Conservation (phyloP, 2,329 filamentous ascomycete genomes). For the Fusarium cyanostomum region DNA sequence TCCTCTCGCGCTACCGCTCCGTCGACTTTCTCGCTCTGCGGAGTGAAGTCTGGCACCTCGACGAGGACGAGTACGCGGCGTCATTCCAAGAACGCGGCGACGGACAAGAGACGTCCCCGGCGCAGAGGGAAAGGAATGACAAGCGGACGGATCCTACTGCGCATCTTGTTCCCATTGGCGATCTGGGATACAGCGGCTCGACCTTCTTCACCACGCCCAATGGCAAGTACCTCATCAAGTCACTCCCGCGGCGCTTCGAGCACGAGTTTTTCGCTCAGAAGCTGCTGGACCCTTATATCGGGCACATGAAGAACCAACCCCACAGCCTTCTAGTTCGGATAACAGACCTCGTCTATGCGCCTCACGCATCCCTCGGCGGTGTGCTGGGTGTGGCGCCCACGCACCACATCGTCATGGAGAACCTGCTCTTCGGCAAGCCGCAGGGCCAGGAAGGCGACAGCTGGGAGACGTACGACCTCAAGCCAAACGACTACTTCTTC, state of each 20-base stretch:
- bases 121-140: constrained; percentile 44
- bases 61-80: constrained; percentile 51
- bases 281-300: constrained; percentile 70
- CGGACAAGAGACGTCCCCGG: neutral
- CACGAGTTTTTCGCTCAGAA: constrained; percentile 75
- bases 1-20: constrained; percentile 42
- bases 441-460: constrained; percentile 47
- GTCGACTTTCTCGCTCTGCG: constrained; percentile 45
- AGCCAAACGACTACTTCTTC: constrained; percentile 79
- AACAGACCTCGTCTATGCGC: constrained; percentile 71
- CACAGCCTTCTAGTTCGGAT: constrained; percentile 74
- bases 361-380: constrained; percentile 66
- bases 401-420: constrained; percentile 83
- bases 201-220: constrained; percentile 77
- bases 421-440: constrained; percentile 71
- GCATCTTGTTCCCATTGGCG: constrained; percentile 65
- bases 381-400: constrained; percentile 69
- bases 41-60: constrained; percentile 45
- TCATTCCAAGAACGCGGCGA: constrained; percentile 46
- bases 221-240: constrained; percentile 75
- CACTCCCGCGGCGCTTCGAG: constrained; percentile 74
- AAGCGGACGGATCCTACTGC: constrained; percentile 45
- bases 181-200: constrained; percentile 79
- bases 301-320: constrained; percentile 69
- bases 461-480: constrained; percentile 80